Evolutionary conservation across 2,329 filamentous ascomycete species (phyloP), one percentile per base, ranked within the genome.

Genomic region (Penicillium hordei): DNA sequence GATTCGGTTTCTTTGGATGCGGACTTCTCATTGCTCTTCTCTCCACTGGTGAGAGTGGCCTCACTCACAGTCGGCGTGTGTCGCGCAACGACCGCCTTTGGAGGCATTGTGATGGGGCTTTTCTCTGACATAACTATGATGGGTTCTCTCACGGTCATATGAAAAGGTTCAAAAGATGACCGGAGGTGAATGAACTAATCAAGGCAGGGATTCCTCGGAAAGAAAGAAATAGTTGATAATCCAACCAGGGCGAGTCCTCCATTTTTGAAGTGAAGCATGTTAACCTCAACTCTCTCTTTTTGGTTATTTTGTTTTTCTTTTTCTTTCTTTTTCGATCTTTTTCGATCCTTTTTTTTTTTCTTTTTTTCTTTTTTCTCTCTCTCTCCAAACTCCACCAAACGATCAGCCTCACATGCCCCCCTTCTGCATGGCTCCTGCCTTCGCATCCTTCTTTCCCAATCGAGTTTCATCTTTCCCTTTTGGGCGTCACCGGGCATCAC

Each of bases 91-190:
- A 54, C 50, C 8, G 25, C 53, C 31, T 48, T 17, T 29, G 59
- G 48, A 15, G 64, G 53, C 52, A 57, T 48, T 7, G 60, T 59
- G 10, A 53, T 44, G 40, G 57, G 52, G n/a, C 17, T 38, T 58
- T 65, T 61, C 62, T 64, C 64, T 45, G 60, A 62, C 65, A 67
- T 67, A 56, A 23, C 46, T 34, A 38, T 46, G 54, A 39, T 54
- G 13, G 29, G 49, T 27, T 43, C 23, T 50, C 42, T n/a, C 38
- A 38, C 19, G 25, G 9, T n/a, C 33, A 43, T 60, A 48, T 42
- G 33, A 44, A 48, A n/a, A n/a, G 51, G 49, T 66, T 67, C 56
- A 53, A 62, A 66, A 64, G 59, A 48, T 43, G 56, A 60, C 65
- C n/a, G 53, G 54, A 23, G 9, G 9, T 21, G 58, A 45, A 19